Evolutionary conservation across 2,329 filamentous ascomycete genomes (phyloP).

Genomic region (Plectosphaerella sp.): DNA sequence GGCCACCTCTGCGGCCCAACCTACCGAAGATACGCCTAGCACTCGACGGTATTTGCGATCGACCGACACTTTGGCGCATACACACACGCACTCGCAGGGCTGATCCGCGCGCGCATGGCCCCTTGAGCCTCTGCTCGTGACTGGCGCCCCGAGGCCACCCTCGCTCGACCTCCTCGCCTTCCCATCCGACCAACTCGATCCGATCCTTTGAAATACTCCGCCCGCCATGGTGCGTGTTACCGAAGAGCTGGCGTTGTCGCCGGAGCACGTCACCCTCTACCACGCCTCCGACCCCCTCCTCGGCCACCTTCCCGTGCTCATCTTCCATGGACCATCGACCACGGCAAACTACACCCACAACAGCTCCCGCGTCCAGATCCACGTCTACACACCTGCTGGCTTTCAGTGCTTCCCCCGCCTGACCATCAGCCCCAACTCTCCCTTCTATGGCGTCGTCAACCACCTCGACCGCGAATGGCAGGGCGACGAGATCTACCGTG

Average conservation of each 20-base stretch:
- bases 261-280: constrained; percentile 82
- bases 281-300: constrained; percentile 82
- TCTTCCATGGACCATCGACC: constrained; percentile 90
- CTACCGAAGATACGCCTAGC: no score
- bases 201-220: constrained; percentile 10
- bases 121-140: no score
- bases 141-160: no score
- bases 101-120: no score
- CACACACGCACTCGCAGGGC: no score
- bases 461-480: constrained; percentile 90
- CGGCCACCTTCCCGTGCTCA: constrained; percentile 73
- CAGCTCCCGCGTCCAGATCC: constrained; percentile 90
- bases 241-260: constrained; percentile 72
- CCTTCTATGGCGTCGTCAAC: constrained; percentile 85
- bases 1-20: no score
- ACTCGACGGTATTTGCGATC: no score
- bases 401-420: constrained; percentile 87
- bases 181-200: neutral
- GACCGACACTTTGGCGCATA: no score
- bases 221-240: constrained; percentile 77
- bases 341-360: constrained; percentile 82
- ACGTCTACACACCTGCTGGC: constrained; percentile 85
- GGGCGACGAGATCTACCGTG: constrained; percentile 89
- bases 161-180: no score
- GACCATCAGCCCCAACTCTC: constrained; percentile 87